phyloP scores from a whole-genome alignment of 1,139 yeast species.

The Yamadazyma triangularis region DNA sequence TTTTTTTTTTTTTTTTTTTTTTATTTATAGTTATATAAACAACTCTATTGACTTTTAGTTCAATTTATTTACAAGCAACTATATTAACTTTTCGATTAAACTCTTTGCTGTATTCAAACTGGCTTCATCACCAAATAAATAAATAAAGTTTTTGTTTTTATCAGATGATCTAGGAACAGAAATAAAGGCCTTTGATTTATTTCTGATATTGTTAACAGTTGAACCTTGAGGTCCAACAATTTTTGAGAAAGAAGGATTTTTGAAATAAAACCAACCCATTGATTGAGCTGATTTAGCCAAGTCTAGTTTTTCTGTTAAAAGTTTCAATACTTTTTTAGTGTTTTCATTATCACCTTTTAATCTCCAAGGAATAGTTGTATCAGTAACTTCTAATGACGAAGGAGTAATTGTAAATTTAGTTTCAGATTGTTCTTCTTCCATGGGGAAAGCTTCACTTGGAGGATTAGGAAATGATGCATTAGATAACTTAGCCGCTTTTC shows the following conservation, averaged over 20 bases:
- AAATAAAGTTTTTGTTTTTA: slow-evolving; percentile 25
- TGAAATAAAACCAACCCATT: slow-evolving; percentile 37
- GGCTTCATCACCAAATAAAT: slow-evolving; percentile 31
- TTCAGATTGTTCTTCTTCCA: slow-evolving; percentile 27
- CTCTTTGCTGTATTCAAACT: slow-evolving; percentile 25
- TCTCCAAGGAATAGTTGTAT: slow-evolving; percentile 55
- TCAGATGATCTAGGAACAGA: slow-evolving; percentile 61
- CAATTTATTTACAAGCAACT: too few relatives aligned
- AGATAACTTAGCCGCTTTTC: slow-evolving; percentile 50
- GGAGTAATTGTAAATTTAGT: slow-evolving; percentile 41
- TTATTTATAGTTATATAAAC: too few relatives aligned
- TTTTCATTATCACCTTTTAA: slow-evolving; percentile 46
- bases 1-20: too few relatives aligned
- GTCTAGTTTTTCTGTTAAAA: slow-evolving; percentile 29
- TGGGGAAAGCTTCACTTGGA: slow-evolving; percentile 48
- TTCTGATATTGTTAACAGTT: slow-evolving; percentile 60
- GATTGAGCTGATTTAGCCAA: slow-evolving; percentile 28
- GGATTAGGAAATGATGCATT: slow-evolving; percentile 41
- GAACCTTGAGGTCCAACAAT: slow-evolving; percentile 78
- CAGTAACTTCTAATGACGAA: slow-evolving; percentile 17
- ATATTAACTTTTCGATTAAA: slow-evolving; percentile 18
- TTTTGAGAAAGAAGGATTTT: slow-evolving; percentile 43
- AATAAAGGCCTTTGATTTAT: slow-evolving; percentile 53
- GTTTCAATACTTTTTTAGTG: slow-evolving; percentile 34
- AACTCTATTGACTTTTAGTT: too few relatives aligned